These are phyloP conservation scores for Tanacetum coccineum DNA, from an alignment of 129 eudicot genomes.

Conservation along the genomic window DNA sequence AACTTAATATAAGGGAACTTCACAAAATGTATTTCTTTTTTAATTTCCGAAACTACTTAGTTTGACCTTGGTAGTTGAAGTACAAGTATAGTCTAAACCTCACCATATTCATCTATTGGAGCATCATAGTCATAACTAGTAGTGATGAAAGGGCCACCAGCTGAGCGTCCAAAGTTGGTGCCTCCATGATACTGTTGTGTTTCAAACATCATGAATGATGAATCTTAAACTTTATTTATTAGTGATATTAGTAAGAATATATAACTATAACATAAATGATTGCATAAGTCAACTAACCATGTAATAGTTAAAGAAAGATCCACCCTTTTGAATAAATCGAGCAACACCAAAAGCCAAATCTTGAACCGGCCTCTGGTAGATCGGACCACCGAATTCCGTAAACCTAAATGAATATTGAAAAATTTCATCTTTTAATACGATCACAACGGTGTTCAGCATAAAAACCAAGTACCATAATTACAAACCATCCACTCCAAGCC, in stretches of 20 bases:
- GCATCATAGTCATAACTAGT: constrained; percentile 99
- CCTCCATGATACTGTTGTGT: constrained; percentile 87
- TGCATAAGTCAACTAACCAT: constrained; percentile 53
- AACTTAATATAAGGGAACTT: background rate
- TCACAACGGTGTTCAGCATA: background rate
- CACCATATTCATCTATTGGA: constrained; percentile 98
- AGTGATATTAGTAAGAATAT: background rate
- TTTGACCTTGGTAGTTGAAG: constrained; percentile 11
- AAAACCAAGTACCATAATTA: constrained; percentile 11
- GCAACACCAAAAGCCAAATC: constrained; percentile 96
- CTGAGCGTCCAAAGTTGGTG: constrained; percentile 88
- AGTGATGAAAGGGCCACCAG: constrained; percentile 98
- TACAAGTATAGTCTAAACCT: constrained; percentile 12
- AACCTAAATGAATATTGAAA: constrained; percentile 47
- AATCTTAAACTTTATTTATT: constrained; percentile 8
- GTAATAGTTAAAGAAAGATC: constrained; percentile 83
- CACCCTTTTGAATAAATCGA: constrained; percentile 77
- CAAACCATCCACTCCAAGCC: constrained; percentile 98
- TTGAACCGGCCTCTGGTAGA: constrained; percentile 73
- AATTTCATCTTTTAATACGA: background rate
- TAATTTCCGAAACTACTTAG: background rate
- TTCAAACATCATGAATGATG: constrained; percentile 18
- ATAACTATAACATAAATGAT: background rate
- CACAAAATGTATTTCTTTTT: background rate
- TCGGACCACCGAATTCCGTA: constrained; percentile 81